Evolutionary conservation across 2,329 filamentous ascomycete species (phyloP).

Genomic region (Geosmithia putterillii): DNA sequence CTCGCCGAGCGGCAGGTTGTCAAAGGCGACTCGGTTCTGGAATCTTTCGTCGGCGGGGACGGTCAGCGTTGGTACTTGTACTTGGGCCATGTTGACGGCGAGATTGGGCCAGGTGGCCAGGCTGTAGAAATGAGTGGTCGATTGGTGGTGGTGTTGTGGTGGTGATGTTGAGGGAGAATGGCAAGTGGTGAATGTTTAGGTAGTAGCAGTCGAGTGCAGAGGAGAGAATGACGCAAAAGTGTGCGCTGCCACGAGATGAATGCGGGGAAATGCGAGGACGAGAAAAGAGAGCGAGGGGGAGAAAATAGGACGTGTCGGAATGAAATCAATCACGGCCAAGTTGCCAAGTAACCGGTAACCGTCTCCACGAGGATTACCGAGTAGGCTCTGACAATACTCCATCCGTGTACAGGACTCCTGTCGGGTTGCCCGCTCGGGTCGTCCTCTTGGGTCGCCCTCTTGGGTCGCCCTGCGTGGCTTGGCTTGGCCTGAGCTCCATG

Average conservation of each 20-base stretch:
- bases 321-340: no score
- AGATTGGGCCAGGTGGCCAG: not conserved
- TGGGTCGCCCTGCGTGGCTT: no score
- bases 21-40: slow-evolving; percentile 46
- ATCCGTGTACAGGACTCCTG: no score
- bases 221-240: not conserved
- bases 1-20: slow-evolving; percentile 46
- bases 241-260: not conserved
- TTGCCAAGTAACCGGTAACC: no score
- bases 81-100: no score
- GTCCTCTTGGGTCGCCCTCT: not conserved
- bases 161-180: not conserved
- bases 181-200: no score
- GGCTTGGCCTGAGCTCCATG: not conserved
- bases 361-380: no score
- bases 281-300: not conserved
- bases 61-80: no score
- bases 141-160: not conserved
- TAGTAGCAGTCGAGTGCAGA: no score
- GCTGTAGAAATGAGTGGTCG: not conserved
- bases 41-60: slow-evolving; percentile 33
- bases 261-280: not conserved
- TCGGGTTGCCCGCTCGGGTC: not conserved
- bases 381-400: no score
- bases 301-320: not conserved